phyloP scores from a whole-genome alignment of 2,329 filamentous ascomycete species.

The Cladosporium sphaerospermum region DNA sequence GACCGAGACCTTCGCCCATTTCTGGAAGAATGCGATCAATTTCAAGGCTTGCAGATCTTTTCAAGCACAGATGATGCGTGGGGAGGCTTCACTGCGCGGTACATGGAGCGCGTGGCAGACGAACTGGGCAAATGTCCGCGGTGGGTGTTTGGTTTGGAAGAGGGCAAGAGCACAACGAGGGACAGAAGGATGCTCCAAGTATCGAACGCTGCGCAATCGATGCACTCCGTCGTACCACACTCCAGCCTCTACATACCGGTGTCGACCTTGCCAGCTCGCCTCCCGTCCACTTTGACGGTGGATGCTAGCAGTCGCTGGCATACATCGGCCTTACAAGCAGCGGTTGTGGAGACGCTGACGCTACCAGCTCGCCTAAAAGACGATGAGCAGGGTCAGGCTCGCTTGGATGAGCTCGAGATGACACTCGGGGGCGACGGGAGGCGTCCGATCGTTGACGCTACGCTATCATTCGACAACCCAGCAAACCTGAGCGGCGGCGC shows the following conservation, averaged over 20 bases:
- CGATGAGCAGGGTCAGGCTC: constrained; percentile 39
- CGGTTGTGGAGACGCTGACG: constrained; percentile 71
- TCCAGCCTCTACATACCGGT: constrained; percentile 76
- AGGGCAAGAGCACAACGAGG: constrained; percentile 40
- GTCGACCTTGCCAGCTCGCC: constrained; percentile 50
- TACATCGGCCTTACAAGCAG: constrained; percentile 65
- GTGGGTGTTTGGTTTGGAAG: constrained; percentile 81
- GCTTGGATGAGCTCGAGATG: constrained; percentile 58
- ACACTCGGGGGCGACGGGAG: constrained; percentile 69
- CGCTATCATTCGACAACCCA: constrained; percentile 54
- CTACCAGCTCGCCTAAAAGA: constrained; percentile 65
- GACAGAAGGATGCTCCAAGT: constrained; percentile 60
- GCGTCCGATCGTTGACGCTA: constrained; percentile 69
- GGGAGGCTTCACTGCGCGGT: constrained; percentile 41
- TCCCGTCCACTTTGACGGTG: constrained; percentile 55
- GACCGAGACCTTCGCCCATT: constrained; percentile 88
- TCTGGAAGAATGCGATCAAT: constrained; percentile 84
- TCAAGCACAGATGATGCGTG: constrained; percentile 49
- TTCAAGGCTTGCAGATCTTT: constrained; percentile 74
- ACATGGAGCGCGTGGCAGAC: constrained; percentile 65
- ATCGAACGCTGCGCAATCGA: constrained; percentile 66
- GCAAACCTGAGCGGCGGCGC: constrained; percentile 26
- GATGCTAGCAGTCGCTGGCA: constrained; percentile 69
- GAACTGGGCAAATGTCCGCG: constrained; percentile 84
- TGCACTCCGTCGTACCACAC: constrained; percentile 62